These are phyloP conservation scores for Magnusiomyces fungicola DNA, from an alignment of 1,139 yeast species.

Conservation along the genomic window DNA sequence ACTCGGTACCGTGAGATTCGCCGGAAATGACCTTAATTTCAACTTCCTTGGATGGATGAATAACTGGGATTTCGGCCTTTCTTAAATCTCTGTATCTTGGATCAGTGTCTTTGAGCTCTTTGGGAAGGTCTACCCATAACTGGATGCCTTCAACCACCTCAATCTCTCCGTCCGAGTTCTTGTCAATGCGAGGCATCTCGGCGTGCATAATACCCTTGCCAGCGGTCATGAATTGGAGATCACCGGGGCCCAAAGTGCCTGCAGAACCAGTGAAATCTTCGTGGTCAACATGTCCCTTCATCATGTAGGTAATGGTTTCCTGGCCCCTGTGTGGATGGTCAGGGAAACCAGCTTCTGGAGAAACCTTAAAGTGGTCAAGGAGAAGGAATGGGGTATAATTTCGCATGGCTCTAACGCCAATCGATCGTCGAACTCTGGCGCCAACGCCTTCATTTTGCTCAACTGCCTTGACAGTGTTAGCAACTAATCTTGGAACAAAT, in stretches of 20 bases:
- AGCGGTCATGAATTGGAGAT: slow-evolving; percentile 91
- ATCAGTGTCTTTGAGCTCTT: slow-evolving; percentile 50
- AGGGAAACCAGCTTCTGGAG: slow-evolving; percentile 73
- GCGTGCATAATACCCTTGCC: slow-evolving; percentile 84
- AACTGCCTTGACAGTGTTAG: slow-evolving; percentile 53
- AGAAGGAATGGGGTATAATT: slow-evolving; percentile 77
- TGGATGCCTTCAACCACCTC: slow-evolving; percentile 55
- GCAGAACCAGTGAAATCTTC: slow-evolving; percentile 84
- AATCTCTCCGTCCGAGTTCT: slow-evolving; percentile 2
- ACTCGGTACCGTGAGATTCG: slow-evolving; percentile 63
- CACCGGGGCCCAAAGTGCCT: slow-evolving; percentile 77
- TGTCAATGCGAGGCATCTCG: slow-evolving; percentile 67
- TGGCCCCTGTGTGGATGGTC: slow-evolving; percentile 93
- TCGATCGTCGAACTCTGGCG: slow-evolving; percentile 76
- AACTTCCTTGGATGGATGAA: slow-evolving; percentile 58
- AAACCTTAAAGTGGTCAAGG: slow-evolving; percentile 68
- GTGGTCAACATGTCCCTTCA: slow-evolving; percentile 75
- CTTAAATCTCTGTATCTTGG: slow-evolving; percentile 76
- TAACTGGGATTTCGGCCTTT: slow-evolving; percentile 62
- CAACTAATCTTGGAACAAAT: slow-evolving; percentile 42
- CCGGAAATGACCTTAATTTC: slow-evolving; percentile 74
- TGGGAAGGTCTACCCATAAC: slow-evolving; percentile 82
- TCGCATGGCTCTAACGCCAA: slow-evolving; percentile 60
- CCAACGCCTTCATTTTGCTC: slow-evolving; percentile 87
- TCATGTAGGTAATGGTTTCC: slow-evolving; percentile 73